These are phyloP conservation scores for Salvia rosmarinus DNA, from an alignment of 257 asterid species.

Conservation along the genomic window DNA sequence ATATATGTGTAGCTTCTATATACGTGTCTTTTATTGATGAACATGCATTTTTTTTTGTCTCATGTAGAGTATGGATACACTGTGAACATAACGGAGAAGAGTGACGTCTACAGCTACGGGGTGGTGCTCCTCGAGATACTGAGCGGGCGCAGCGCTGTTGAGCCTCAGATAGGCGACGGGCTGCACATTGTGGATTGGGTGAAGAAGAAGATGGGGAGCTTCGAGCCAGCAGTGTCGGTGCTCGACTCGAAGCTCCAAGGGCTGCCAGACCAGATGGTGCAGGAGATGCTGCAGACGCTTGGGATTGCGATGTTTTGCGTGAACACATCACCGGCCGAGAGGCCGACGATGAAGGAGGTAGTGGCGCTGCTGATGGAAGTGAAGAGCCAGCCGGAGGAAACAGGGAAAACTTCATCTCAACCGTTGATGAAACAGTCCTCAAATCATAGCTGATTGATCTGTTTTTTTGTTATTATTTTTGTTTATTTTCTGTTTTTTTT, in stretches of 20 bases:
- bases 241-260: slow-evolving; percentile 83
- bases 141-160: slow-evolving; percentile 85
- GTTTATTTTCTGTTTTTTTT: too few relatives aligned
- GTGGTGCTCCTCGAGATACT: slow-evolving; percentile 84
- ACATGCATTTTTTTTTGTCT: background rate
- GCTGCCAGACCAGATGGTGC: slow-evolving; percentile 83
- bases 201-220: slow-evolving; percentile 96
- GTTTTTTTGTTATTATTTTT: too few relatives aligned
- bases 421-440: slow-evolving; percentile 83
- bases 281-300: slow-evolving; percentile 94
- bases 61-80: slow-evolving; percentile 92
- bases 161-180: slow-evolving; percentile 78
- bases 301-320: slow-evolving; percentile 98
- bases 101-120: slow-evolving; percentile 93
- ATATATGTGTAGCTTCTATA: too few relatives aligned
- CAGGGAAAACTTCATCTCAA: slow-evolving; percentile 84
- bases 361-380: slow-evolving; percentile 95
- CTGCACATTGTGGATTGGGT: slow-evolving; percentile 96
- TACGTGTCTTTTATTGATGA: too few relatives aligned
- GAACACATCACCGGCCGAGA: slow-evolving; percentile 74
- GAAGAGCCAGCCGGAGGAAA: slow-evolving; percentile 75
- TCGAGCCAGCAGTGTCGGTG: slow-evolving; percentile 75
- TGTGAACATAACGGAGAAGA: slow-evolving; percentile 84
- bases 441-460: slow-evolving; percentile 51
- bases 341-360: slow-evolving; percentile 97